Evolutionary conservation across 345 rosid species (phyloP).

Genomic region (Pugionium cornutum): DNA sequence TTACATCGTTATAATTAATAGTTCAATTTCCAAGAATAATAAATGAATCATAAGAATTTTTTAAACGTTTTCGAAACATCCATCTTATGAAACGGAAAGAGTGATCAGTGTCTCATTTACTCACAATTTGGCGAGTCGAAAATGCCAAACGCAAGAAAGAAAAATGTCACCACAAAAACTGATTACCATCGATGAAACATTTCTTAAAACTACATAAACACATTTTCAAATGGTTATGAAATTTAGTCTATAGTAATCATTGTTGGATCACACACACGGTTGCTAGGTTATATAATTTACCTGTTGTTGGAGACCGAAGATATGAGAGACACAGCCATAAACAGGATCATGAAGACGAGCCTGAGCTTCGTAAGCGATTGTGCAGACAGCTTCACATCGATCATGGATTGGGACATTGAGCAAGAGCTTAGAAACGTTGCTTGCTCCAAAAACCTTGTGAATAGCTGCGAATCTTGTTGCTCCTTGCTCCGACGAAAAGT

Average conservation of each 20-base stretch:
- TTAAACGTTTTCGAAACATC: background rate
- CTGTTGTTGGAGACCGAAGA: constrained; percentile 66
- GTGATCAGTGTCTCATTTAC: background rate
- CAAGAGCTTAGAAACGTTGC: constrained; percentile 61
- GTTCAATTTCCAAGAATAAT: constrained; percentile 11
- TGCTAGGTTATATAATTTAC: constrained; percentile 27
- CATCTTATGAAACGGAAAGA: constrained; percentile 2
- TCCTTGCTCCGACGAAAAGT: constrained; percentile 65
- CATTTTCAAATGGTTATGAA: background rate
- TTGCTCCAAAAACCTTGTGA: constrained; percentile 75
- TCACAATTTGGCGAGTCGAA: constrained; percentile 4
- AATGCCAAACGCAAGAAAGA: constrained; percentile 4
- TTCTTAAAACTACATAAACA: background rate
- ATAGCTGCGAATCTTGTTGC: constrained; percentile 59
- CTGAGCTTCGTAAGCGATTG: constrained; percentile 65
- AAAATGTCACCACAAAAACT: background rate
- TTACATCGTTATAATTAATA: background rate
- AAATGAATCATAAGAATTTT: background rate
- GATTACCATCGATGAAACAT: background rate
- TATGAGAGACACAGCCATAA: constrained; percentile 66
- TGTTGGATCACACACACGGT: background rate
- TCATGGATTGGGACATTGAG: constrained; percentile 54
- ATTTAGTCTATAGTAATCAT: background rate
- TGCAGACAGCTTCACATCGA: constrained; percentile 64
- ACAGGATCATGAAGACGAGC: constrained; percentile 66